Conservation (phyloP, 2,329 filamentous ascomycete genomes). For the Botrytis elliptica region DNA sequence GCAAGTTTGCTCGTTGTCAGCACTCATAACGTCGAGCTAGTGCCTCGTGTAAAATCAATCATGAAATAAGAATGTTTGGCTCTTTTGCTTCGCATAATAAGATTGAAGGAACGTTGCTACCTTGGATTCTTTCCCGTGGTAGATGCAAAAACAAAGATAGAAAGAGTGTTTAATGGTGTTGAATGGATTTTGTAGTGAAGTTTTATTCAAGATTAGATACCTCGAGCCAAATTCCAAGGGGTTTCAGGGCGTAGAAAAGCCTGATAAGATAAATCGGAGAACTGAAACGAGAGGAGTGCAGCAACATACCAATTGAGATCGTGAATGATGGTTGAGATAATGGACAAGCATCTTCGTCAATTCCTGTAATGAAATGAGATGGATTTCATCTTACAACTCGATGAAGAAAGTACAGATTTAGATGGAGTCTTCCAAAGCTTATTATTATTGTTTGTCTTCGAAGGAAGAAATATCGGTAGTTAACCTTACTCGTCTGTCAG, state of each 20-base stretch:
- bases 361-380: background rate
- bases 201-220: background rate
- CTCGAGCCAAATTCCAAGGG: background rate
- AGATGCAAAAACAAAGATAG: too few relatives aligned
- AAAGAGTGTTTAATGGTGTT: too few relatives aligned
- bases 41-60: background rate
- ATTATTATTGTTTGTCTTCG: background rate
- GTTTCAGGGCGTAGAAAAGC: background rate
- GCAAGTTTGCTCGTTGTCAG: background rate
- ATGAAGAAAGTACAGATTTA: background rate
- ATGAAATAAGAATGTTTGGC: background rate
- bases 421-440: too few relatives aligned
- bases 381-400: background rate
- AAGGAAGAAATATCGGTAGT: background rate
- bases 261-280: background rate
- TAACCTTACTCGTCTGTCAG: background rate
- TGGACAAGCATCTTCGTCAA: background rate
- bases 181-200: too few relatives aligned
- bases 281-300: background rate
- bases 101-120: too few relatives aligned
- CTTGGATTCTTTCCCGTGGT: too few relatives aligned
- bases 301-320: background rate
- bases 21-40: background rate
- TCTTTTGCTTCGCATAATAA: background rate
- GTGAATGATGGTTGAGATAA: background rate